Conservation (phyloP, 1,139 yeast genomes). For the Debaryomycetaceae sp. region DNA sequence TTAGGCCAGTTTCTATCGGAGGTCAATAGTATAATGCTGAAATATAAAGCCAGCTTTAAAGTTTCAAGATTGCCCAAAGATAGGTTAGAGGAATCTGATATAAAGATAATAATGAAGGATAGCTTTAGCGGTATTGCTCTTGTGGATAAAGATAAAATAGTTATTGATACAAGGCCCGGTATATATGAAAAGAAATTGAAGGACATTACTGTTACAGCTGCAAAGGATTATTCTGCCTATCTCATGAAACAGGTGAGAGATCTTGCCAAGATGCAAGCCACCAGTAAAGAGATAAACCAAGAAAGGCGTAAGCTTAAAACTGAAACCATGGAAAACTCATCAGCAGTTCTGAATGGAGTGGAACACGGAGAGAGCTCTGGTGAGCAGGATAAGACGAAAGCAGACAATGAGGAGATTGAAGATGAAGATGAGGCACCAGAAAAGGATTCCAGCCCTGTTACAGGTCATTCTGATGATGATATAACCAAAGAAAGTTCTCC, state of each 20-base stretch:
- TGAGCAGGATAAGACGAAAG: constrained; percentile 1
- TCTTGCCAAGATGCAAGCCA: constrained; percentile 6
- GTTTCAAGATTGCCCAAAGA: constrained; percentile 1
- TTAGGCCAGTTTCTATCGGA: constrained; percentile 15
- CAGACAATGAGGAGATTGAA: constrained; percentile 2
- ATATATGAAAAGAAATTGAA: constrained; percentile 18
- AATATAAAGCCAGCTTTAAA: constrained; percentile 13
- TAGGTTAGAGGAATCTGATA: constrained; percentile 8
- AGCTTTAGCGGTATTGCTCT: constrained; percentile 17
- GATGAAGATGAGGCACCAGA: constrained; percentile 4
- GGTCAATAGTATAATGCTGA: constrained; percentile 14
- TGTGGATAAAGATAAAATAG: constrained; percentile 14
- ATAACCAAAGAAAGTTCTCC: constrained; percentile 4
- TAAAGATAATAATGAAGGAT: constrained; percentile 9
- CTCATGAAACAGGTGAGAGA: constrained; percentile 28
- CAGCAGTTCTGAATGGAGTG: neutral
- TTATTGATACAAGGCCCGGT: constrained; percentile 14
- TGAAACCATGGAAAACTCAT: neutral
- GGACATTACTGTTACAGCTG: constrained; percentile 22
- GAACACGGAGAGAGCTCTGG: constrained; percentile 1
- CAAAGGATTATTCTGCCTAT: constrained; percentile 21
- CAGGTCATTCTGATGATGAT: constrained; percentile 6
- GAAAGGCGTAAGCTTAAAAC: neutral
- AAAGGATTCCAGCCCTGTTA: constrained; percentile 2
- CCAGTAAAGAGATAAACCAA: neutral